Percentiles rank a stretch among this genome's conserved stretches.
Conservation (phyloP, 768 basidiomycete species). For the Hortiboletus campestris region DNA sequence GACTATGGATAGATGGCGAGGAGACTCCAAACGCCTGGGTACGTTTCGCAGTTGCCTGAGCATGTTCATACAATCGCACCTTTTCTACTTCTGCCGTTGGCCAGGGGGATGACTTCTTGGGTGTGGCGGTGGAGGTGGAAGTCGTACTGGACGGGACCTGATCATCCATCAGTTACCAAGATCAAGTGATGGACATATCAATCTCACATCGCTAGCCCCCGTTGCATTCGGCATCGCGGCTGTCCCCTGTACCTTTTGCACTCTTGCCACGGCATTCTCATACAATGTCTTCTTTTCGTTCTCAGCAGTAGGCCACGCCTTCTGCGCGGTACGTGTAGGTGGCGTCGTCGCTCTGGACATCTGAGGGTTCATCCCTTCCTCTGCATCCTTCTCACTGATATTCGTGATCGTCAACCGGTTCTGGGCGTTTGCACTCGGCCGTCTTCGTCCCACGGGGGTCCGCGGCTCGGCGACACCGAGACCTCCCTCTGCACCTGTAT, state of each 20-base stretch:
- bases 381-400: constrained; percentile 40
- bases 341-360: constrained; percentile 20
- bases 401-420: constrained; percentile 45
- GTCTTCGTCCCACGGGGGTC: constrained; percentile 25
- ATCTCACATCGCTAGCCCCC: constrained; percentile 26
- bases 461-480: constrained; percentile 8
- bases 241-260: constrained; percentile 38
- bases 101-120: constrained; percentile 41
- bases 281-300: constrained; percentile 44
- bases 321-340: constrained; percentile 25
- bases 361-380: constrained; percentile 26
- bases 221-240: constrained; percentile 27
- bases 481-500: constrained; percentile 2
- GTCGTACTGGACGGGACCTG: constrained; percentile 5
- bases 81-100: constrained; percentile 77
- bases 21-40: constrained; percentile 46
- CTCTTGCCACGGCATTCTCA: constrained; percentile 39
- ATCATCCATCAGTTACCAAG: constrained; percentile 5
- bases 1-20: constrained; percentile 24
- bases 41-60: constrained; percentile 61
- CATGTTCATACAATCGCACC: constrained; percentile 61
- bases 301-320: constrained; percentile 36
- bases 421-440: constrained; percentile 30
- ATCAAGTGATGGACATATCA: neutral
- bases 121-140: constrained; percentile 1